Evolutionary conservation across 2,329 filamentous ascomycete genomes (phyloP).

Genomic region (Hypocrella siamensis): DNA sequence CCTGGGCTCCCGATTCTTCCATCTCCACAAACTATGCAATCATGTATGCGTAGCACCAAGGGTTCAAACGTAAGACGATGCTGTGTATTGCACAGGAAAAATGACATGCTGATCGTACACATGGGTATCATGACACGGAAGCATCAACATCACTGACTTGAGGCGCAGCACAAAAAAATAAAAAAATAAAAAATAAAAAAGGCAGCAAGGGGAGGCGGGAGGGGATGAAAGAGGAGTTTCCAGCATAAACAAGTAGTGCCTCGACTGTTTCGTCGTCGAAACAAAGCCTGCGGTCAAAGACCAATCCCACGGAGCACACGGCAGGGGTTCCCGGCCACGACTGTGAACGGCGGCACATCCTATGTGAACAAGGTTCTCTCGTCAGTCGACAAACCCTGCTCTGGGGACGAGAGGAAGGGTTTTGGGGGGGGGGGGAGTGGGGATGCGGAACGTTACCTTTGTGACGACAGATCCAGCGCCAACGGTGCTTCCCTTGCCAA

Average conservation of each 20-base stretch:
- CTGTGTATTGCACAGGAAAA: constrained; percentile 6
- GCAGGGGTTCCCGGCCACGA: constrained; percentile 56
- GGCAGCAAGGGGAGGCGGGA: too few species aligned
- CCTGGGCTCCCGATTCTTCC: too few species aligned
- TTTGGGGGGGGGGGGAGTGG: not conserved
- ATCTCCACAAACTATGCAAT: too few species aligned
- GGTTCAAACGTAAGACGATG: too few species aligned
- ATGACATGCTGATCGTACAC: constrained; percentile 4
- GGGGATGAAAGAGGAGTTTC: too few species aligned
- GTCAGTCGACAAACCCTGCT: not conserved
- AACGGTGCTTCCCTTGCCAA: constrained; percentile 65
- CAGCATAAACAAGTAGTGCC: too few species aligned
- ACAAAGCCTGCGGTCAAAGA: constrained; percentile 15
- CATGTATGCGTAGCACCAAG: too few species aligned
- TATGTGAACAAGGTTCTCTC: constrained; percentile 8
- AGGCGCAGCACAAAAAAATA: constrained; percentile 1
- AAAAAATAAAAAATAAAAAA: not conserved
- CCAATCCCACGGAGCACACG: constrained; percentile 31
- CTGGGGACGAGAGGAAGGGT: too few species aligned
- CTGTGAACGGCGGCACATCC: constrained; percentile 52
- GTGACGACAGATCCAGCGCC: constrained; percentile 78
- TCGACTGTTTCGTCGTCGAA: too few species aligned
- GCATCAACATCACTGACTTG: constrained; percentile 6
- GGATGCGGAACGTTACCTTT: constrained; percentile 33
- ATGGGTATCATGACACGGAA: constrained; percentile 17